Base-by-base conservation (phyloP, 2,329 filamentous ascomycete species). In the Chrysoporthe deuterocubensis region DNA sequence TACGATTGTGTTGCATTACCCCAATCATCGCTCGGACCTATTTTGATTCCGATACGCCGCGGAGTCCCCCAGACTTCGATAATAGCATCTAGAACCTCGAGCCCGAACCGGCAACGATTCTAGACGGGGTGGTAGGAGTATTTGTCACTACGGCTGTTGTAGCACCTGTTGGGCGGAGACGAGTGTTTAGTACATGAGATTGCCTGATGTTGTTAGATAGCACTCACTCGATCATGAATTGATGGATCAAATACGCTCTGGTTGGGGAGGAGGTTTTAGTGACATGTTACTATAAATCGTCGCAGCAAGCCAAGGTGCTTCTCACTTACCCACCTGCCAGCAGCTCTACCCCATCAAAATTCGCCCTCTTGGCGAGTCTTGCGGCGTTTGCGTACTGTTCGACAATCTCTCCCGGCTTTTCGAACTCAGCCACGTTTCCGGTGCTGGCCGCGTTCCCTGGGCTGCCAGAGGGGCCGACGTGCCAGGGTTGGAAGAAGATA, bases 401-500 rank as follows among this genome's bases (percentile, higher is more conserved):
- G 18, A 74, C 68, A 1, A 73, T 64, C 5, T 67, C 64, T 1
- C 21, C 18, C 1, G 64, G 61, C 40, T 65, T 26, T 14, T 67
- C 26, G 2, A 69, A 64, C n/a, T 26, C 58, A 3, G 62, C 48
- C n/a, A 69, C 42, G 14, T 67, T 65, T 1, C 56, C 50, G 6
- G 67, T 69, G 16, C 66, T 69, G 13, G 56, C 61, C 16, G 26
- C 67, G n/a, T 64, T 16, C 32, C 56, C 46, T 50, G 13, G 34
- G 65, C 44, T 46, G 13, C 34, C 14, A 48, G 63, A 18, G 46
- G 67, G 52, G 57, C 67, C 67, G 16, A 52, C 74, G 0, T 81
- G 81, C 84, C 85, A 88, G 1, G 88, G 78, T 73, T 89, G 86
- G 13, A 81, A 72, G 75, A 80, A 87, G 71, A 87, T 84, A 71